Base-by-base conservation (phyloP, 306 rosid species). In the Trichosanthes cucumerina region DNA sequence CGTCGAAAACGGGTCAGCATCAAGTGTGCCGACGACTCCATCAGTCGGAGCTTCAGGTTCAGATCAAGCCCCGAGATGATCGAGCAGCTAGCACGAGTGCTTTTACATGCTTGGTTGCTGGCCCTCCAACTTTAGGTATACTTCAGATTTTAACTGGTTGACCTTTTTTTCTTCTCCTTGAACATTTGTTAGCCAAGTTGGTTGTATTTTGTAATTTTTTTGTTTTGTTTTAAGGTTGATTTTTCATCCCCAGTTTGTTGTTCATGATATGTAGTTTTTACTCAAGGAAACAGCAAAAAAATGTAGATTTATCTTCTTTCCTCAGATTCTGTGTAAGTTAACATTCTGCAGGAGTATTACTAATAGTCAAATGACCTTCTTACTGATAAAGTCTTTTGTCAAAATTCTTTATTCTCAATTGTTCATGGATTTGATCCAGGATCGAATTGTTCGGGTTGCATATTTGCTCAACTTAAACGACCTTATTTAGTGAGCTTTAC, bases 11-110 rank as follows among this genome's bases (percentile, higher is more conserved):
- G 97, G 98, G 24, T 92, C 98, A 79, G 86, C 96, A 49, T 82
- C 89, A 84, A 88, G 88, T 69, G 84, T 79, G 60, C 86, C 90
- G 31, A 88, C 90, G 68, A 18, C 88, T 56, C 81, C 85, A 72
- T 65, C 94, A 68, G 93, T 88, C n/a, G 97, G 96, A 84, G 91
- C 88, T 78, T 82, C 92, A 60, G 89, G 87, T 81, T 91, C 97
- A 1, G 97, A 95, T 75, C 97, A 92, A 79, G 88, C 86, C 31
- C 97, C 90, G 76, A 95, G 97, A 91, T 95, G 75, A 82, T 78
- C 73, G 70, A 87, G 80, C 46, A 83, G 80, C 86, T 81, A 80
- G 85, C 82, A 50, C 91, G 85, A 91, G 93, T 84, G 87, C 88
- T 93, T 89, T 89, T 93, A 77, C 91, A 89, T 80, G 86, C 91